phyloP scores from a whole-genome alignment of 768 basidiomycete species.

The Tubosaeta brunneosetosa region DNA sequence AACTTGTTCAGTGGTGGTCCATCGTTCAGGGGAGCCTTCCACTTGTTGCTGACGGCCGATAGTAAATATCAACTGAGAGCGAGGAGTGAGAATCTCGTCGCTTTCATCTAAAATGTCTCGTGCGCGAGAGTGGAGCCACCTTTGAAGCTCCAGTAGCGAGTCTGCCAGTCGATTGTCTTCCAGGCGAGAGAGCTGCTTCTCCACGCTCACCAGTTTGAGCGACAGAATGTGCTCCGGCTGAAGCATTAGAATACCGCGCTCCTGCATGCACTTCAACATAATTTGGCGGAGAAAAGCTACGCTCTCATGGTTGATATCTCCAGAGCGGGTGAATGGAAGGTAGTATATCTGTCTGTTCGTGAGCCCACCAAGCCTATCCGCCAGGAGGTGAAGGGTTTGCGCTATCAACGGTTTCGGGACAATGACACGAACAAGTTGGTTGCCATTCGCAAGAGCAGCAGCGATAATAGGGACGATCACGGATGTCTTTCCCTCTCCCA shows the following conservation, averaged over 20 bases:
- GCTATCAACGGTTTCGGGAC: constrained; percentile 37
- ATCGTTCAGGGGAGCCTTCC: constrained; percentile 32
- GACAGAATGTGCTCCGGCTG: too few species aligned
- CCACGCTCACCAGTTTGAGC: constrained; percentile 44
- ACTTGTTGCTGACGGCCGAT: constrained; percentile 27
- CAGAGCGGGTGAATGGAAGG: constrained; percentile 46
- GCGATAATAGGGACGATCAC: too few species aligned
- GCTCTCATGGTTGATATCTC: constrained; percentile 17
- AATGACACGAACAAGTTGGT: too few species aligned
- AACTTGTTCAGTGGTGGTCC: constrained; percentile 32
- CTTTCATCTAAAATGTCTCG: too few species aligned
- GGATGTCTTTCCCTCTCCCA: too few species aligned
- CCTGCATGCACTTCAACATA: constrained; percentile 35
- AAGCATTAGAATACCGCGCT: constrained; percentile 40
- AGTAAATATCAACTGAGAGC: too few species aligned
- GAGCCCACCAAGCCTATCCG: constrained; percentile 40
- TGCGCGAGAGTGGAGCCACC: constrained; percentile 20
- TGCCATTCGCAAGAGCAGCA: too few species aligned
- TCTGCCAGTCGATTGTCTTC: background rate
- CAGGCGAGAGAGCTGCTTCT: constrained; percentile 24
- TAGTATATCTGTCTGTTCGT: constrained; percentile 44
- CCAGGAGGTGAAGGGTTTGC: constrained; percentile 48
- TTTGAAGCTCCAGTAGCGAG: constrained; percentile 24
- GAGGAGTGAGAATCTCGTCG: too few species aligned
- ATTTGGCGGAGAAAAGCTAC: constrained; percentile 27